Percentiles rank a stretch among this genome's conserved stretches.
phyloP scores from a whole-genome alignment of 176 grass and related monocot genomes.

The Paspalum notatum region DNA sequence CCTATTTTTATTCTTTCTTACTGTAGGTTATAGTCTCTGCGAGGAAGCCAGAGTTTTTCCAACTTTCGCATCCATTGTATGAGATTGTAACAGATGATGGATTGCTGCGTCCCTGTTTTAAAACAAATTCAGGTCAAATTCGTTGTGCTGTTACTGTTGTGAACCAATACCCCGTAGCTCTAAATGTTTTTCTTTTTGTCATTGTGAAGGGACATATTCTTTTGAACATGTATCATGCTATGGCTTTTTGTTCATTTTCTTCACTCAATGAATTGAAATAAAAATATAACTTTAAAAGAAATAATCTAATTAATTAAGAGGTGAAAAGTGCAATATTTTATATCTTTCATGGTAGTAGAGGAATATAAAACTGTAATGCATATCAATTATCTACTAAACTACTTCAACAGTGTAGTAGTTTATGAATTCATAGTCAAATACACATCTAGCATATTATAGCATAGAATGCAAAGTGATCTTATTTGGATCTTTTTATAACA shows the following conservation, averaged over 20 bases:
- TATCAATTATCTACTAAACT: background rate
- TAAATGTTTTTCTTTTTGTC: constrained; percentile 25
- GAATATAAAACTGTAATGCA: constrained; percentile 8
- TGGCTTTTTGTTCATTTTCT: constrained; percentile 7
- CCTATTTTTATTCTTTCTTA: constrained; percentile 31
- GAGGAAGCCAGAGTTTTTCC: constrained; percentile 94
- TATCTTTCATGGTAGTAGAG: constrained; percentile 16
- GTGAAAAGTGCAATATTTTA: background rate
- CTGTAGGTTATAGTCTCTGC: constrained; percentile 93
- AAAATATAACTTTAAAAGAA: background rate
- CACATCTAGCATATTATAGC: no score
- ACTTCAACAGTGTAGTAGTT: background rate
- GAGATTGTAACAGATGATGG: constrained; percentile 91
- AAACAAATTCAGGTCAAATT: constrained; percentile 77
- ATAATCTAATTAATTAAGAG: background rate
- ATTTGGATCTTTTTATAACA: background rate
- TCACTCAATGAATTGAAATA: constrained; percentile 6
- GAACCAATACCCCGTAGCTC: background rate
- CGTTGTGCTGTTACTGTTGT: background rate
- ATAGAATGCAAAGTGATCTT: background rate
- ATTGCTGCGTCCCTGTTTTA: constrained; percentile 93
- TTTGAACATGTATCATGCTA: constrained; percentile 18
- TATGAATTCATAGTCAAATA: no score
- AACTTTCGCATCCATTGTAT: constrained; percentile 82
- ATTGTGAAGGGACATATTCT: constrained; percentile 18